Percentiles rank a stretch among this genome's conserved stretches.
phyloP scores from a whole-genome alignment of 441 rosid genomes.

The Croton laevigatus region DNA sequence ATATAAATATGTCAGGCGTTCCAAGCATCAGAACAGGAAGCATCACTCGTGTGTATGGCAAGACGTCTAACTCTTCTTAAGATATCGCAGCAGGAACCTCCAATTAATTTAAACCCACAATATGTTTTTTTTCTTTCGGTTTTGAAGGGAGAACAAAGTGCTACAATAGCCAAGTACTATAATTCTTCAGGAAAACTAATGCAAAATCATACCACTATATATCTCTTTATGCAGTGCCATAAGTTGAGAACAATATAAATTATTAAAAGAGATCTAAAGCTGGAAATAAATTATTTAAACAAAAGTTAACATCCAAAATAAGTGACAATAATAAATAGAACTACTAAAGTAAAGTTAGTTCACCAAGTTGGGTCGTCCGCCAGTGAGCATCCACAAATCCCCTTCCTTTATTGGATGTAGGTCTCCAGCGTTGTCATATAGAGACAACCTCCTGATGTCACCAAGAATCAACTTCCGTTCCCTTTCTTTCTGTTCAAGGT shows the following conservation, averaged over 20 bases:
- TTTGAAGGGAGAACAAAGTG: no score
- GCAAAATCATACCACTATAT: constrained; percentile 1
- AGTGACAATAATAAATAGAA: neutral
- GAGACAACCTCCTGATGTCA: constrained; percentile 82
- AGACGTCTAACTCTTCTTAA: neutral
- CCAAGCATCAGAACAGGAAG: no score
- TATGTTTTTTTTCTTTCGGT: no score
- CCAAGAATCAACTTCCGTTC: constrained; percentile 72
- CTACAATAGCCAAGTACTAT: neutral
- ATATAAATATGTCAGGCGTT: neutral
- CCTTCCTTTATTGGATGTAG: constrained; percentile 42
- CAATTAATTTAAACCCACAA: neutral
- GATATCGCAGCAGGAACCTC: neutral
- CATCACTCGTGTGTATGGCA: neutral
- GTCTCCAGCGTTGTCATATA: constrained; percentile 50
- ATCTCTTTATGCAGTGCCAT: neutral
- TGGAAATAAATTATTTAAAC: neutral
- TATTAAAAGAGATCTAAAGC: constrained; percentile 5
- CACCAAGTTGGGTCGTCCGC: constrained; percentile 74
- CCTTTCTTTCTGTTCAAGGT: constrained; percentile 79
- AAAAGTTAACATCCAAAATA: neutral
- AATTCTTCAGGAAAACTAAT: neutral
- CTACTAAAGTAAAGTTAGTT: constrained; percentile 12
- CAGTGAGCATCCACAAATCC: constrained; percentile 77
- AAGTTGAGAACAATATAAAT: neutral